Percentiles rank a stretch among this genome's conserved stretches.
These are phyloP conservation scores for Neofusicoccum ribis DNA, from an alignment of 2,329 filamentous ascomycete genomes.

Conservation along the genomic window DNA sequence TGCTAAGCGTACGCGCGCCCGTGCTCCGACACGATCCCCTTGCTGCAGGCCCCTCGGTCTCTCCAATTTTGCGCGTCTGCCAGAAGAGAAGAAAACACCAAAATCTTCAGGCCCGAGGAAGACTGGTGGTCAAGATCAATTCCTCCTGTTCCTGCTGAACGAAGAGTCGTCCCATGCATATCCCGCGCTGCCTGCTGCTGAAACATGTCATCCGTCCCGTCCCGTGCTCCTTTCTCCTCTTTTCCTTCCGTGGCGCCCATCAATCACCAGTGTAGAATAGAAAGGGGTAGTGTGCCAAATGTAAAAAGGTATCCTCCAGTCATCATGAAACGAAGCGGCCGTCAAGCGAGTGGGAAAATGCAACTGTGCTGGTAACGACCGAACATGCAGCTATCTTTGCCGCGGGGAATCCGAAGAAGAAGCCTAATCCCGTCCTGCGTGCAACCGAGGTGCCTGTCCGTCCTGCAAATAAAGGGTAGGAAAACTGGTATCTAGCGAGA, in stretches of 20 bases:
- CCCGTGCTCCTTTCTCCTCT: slow-evolving; percentile 16
- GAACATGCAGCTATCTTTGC: neutral
- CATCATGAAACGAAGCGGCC: neutral
- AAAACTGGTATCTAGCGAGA: slow-evolving; percentile 6
- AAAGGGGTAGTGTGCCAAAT: slow-evolving; percentile 5
- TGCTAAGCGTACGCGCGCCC: neutral
- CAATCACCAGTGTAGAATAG: neutral
- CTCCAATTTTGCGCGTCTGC: neutral
- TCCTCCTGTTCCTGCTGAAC: slow-evolving; percentile 2
- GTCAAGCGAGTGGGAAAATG: slow-evolving; percentile 2
- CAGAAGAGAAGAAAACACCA: neutral
- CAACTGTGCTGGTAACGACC: neutral
- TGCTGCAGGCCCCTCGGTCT: neutral
- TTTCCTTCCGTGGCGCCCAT: slow-evolving; percentile 10
- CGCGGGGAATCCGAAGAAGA: neutral
- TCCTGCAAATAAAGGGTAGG: neutral
- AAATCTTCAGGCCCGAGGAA: neutral
- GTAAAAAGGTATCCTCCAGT: slow-evolving; percentile 13
- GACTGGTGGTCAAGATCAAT: neutral
- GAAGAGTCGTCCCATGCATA: neutral
- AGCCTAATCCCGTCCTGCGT: neutral
- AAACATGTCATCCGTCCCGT: slow-evolving; percentile 1
- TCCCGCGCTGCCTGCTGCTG: neutral
- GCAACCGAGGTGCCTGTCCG: neutral
- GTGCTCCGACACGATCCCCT: too few species aligned